Evolutionary conservation across 768 basidiomycete species (phyloP).

Genomic region (Leccinum rimulosum): DNA sequence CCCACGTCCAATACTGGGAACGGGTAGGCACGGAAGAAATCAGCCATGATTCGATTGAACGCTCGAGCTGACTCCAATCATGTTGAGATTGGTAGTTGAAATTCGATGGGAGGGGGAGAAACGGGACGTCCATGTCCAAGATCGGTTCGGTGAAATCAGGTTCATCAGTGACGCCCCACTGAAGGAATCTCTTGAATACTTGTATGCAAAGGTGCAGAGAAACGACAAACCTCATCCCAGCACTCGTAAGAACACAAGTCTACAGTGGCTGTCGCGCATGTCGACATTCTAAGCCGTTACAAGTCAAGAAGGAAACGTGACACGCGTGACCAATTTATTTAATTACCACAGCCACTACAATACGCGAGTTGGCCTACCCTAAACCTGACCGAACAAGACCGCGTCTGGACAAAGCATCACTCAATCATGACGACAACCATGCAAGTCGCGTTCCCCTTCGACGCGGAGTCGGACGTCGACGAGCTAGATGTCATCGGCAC

Average conservation of each 20-base stretch:
- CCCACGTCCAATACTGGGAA: not conserved
- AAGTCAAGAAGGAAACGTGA: not conserved
- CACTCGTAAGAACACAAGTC: not conserved
- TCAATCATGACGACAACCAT: conserved; percentile 3
- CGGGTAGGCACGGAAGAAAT: not conserved
- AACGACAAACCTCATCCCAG: not conserved
- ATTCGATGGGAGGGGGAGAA: not conserved
- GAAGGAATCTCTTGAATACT: not conserved
- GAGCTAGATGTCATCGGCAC: conserved; percentile 29
- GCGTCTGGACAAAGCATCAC: not conserved
- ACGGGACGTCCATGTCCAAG: not conserved
- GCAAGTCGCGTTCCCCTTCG: conserved; percentile 11
- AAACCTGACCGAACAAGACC: conserved; percentile 1
- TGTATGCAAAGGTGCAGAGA: not conserved
- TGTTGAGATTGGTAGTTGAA: not conserved
- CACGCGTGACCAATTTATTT: not conserved
- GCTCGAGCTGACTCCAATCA: not conserved
- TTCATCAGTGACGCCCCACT: not conserved
- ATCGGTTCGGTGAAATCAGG: not conserved
- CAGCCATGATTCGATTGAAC: not conserved
- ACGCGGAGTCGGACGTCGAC: conserved; percentile 19
- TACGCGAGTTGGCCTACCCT: conserved; percentile 30
- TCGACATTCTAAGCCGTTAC: not conserved
- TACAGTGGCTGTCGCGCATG: not conserved
- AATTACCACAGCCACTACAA: conserved; percentile 13